Evolutionary conservation across 148 eudicot genomes (phyloP).

Genomic region (Chenopodium berlandieri): DNA sequence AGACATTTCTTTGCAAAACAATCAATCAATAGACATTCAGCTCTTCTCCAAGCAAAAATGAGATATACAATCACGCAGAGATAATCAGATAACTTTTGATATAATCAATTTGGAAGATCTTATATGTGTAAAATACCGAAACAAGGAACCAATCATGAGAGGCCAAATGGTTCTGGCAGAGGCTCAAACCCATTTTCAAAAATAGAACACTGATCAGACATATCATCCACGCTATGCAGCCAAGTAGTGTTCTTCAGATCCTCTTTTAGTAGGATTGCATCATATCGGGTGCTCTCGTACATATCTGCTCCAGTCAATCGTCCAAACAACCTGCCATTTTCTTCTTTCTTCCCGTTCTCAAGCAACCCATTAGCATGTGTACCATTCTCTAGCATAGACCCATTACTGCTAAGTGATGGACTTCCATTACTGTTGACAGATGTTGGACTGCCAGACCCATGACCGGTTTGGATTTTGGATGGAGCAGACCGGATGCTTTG

Average conservation of each 20-base stretch:
- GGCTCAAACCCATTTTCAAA: constrained; percentile 83
- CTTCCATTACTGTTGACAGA: constrained; percentile 53
- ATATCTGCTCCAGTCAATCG: constrained; percentile 62
- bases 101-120: not conserved
- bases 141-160: constrained; percentile 42
- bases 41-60: constrained; percentile 18
- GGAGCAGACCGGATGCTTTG: constrained; percentile 81
- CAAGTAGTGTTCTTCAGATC: constrained; percentile 84
- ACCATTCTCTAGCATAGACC: constrained; percentile 44
- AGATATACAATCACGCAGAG: constrained; percentile 10
- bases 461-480: constrained; percentile 47
- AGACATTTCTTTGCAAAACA: not conserved
- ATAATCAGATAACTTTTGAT: constrained; percentile 21
- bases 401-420: constrained; percentile 38
- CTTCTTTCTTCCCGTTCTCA: constrained; percentile 56
- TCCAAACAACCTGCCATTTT: constrained; percentile 51
- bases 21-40: constrained; percentile 11
- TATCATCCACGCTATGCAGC: constrained; percentile 79
- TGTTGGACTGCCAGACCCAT: constrained; percentile 42
- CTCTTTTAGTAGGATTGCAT: constrained; percentile 81
- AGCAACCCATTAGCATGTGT: constrained; percentile 37
- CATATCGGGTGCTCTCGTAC: constrained; percentile 91
- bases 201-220: constrained; percentile 66
- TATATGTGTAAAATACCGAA: constrained; percentile 1
- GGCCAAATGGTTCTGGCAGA: constrained; percentile 85